A percentile compares a stretch with the other conserved stretches of the same genome.
phyloP scores from a whole-genome alignment of 768 basidiomycete genomes.

The Mycena venus region DNA sequence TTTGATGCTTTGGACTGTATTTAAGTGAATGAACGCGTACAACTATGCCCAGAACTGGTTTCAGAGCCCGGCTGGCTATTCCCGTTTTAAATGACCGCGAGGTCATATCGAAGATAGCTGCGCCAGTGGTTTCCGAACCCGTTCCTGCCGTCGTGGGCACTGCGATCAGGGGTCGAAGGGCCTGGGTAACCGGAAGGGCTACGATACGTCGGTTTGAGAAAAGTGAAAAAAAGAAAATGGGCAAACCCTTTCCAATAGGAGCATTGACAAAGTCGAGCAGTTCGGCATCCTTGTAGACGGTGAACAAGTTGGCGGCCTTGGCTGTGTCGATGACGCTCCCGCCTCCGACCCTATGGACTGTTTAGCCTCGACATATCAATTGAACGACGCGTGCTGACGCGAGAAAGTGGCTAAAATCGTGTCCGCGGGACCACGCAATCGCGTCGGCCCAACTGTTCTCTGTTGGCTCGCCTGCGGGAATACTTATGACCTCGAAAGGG shows the following conservation, averaged over 20 bases:
- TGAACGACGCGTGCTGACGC: constrained; percentile 65
- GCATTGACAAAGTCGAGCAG: constrained; percentile 98
- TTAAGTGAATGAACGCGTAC: constrained; percentile 43
- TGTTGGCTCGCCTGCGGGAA: constrained; percentile 91
- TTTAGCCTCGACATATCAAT: constrained; percentile 8
- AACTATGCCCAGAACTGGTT: constrained; percentile 88
- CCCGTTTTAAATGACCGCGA: constrained; percentile 96
- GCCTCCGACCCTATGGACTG: constrained; percentile 80
- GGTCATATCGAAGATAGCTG: constrained; percentile 94
- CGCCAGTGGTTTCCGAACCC: constrained; percentile 95
- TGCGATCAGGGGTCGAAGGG: constrained; percentile 88
- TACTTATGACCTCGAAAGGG: constrained; percentile 85
- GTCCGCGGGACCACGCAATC: constrained; percentile 87
- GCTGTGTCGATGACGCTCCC: constrained; percentile 97
- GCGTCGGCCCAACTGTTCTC: constrained; percentile 91
- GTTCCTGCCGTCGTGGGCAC: constrained; percentile 85
- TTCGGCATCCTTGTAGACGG: constrained; percentile 92
- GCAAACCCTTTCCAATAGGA: constrained; percentile 88
- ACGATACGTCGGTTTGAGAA: not conserved
- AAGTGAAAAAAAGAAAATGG: no score
- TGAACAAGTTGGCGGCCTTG: constrained; percentile 95
- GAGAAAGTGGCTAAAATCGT: constrained; percentile 94
- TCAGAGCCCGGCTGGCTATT: constrained; percentile 92
- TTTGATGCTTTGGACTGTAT: not conserved
- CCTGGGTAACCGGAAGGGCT: constrained; percentile 76